Evolutionary conservation across 2,329 filamentous ascomycete species (phyloP).

Genomic region (Fusarium subtropicale): DNA sequence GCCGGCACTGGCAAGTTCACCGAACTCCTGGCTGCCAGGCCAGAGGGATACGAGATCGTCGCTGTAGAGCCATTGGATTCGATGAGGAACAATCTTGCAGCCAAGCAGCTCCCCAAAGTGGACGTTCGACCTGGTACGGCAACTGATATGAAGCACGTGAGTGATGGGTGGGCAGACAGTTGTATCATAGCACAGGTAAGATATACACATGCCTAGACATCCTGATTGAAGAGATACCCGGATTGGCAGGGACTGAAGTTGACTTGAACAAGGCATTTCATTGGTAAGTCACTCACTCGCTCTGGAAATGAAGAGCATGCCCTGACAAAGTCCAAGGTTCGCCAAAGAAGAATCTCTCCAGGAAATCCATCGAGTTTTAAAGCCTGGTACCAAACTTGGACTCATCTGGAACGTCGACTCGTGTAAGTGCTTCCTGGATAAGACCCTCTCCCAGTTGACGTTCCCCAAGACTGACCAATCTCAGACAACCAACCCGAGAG

Average conservation of each 20-base stretch:
- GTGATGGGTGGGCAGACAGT: slow-evolving; percentile 69
- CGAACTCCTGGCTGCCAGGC: slow-evolving; percentile 67
- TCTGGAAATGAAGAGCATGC: background rate
- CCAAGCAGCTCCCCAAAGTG: slow-evolving; percentile 68
- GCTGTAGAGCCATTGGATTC: slow-evolving; percentile 72
- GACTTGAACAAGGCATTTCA: slow-evolving; percentile 59
- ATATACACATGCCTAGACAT: slow-evolving; percentile 10
- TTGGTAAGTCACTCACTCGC: slow-evolving; percentile 58
- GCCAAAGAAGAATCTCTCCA: slow-evolving; percentile 69
- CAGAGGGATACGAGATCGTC: slow-evolving; percentile 70
- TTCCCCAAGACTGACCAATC: background rate
- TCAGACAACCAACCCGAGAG: slow-evolving; percentile 71
- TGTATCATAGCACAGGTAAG: slow-evolving; percentile 76
- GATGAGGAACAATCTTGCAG: slow-evolving; percentile 71
- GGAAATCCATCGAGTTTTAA: slow-evolving; percentile 75
- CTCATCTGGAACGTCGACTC: slow-evolving; percentile 82
- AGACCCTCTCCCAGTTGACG: background rate
- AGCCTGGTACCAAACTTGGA: slow-evolving; percentile 69
- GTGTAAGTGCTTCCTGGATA: slow-evolving; percentile 58
- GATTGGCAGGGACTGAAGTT: slow-evolving; percentile 8
- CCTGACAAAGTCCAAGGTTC: slow-evolving; percentile 64
- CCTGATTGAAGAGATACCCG: background rate
- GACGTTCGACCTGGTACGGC: slow-evolving; percentile 69
- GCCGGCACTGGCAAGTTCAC: slow-evolving; percentile 80
- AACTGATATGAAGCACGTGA: slow-evolving; percentile 64